phyloP scores from a whole-genome alignment of 176 grass and related monocot species.

The Phoenix roebelenii region DNA sequence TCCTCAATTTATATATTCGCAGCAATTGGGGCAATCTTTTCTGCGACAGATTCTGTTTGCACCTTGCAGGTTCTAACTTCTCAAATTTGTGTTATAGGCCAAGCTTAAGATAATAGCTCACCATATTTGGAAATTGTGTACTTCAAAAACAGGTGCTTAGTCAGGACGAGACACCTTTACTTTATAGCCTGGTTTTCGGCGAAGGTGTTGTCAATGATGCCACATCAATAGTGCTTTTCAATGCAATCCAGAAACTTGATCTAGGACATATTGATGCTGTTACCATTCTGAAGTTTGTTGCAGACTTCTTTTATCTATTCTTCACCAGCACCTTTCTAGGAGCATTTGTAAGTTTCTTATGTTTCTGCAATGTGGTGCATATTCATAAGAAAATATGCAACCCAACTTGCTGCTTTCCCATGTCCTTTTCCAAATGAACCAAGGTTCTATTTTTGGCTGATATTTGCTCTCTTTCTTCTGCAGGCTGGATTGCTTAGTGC shows the following conservation, averaged over 20 bases:
- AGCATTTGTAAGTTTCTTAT: slow-evolving; percentile 53
- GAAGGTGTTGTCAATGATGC: slow-evolving; percentile 99
- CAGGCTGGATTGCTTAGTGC: slow-evolving; percentile 90
- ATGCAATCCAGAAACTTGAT: slow-evolving; percentile 82
- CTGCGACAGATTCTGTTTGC: slow-evolving; percentile 98
- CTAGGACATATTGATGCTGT: slow-evolving; percentile 57
- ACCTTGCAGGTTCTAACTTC: slow-evolving; percentile 70
- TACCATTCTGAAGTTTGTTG: slow-evolving; percentile 56
- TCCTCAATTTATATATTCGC: slow-evolving; percentile 7
- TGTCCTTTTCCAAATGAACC: slow-evolving; percentile 8
- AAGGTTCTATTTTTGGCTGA: slow-evolving; percentile 16
- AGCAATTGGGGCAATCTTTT: slow-evolving; percentile 96
- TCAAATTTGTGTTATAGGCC: no score
- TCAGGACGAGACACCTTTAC: slow-evolving; percentile 87
- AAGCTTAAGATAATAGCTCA: slow-evolving; percentile 1
- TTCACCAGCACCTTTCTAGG: slow-evolving; percentile 73
- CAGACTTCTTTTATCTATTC: slow-evolving; percentile 77
- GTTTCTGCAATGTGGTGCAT: not conserved
- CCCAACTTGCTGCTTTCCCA: no score
- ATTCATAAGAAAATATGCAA: no score
- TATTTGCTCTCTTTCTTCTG: slow-evolving; percentile 21
- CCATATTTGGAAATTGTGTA: slow-evolving; percentile 22
- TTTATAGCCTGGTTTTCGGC: slow-evolving; percentile 95
- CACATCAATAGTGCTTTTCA: slow-evolving; percentile 93
- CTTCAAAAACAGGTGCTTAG: slow-evolving; percentile 69